These are phyloP conservation scores for Peronospora destructor DNA, from an alignment of 352 stramenopile species.

Conservation along the genomic window DNA sequence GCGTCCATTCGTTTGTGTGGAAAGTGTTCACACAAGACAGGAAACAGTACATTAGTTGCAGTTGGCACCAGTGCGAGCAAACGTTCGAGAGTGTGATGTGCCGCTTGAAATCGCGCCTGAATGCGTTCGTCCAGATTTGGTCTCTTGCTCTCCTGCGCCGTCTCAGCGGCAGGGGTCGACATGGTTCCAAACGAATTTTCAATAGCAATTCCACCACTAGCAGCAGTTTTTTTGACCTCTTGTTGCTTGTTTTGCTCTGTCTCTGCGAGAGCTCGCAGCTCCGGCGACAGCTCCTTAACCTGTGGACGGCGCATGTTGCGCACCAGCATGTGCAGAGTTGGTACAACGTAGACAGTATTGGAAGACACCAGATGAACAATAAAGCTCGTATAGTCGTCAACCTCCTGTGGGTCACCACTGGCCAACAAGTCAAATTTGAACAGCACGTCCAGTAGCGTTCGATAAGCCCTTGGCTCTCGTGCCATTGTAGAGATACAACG, in stretches of 20 bases:
- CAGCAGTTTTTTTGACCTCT: slow-evolving; percentile 6
- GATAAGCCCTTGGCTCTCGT: slow-evolving; percentile 63
- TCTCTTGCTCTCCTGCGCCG: slow-evolving; percentile 7
- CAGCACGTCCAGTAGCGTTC: slow-evolving; percentile 63
- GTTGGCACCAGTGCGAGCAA: slow-evolving; percentile 69
- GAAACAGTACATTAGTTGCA: slow-evolving; percentile 71
- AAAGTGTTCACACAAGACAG: slow-evolving; percentile 68
- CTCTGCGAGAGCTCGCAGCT: slow-evolving; percentile 17
- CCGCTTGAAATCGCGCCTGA: slow-evolving; percentile 46
- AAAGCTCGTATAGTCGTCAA: slow-evolving; percentile 64
- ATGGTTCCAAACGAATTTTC: slow-evolving; percentile 36
- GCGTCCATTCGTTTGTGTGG: slow-evolving; percentile 79
- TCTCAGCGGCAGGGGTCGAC: slow-evolving; percentile 6
- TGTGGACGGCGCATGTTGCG: slow-evolving; percentile 59
- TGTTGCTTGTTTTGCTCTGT: slow-evolving; percentile 6
- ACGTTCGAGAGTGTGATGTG: slow-evolving; percentile 54
- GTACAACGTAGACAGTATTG: slow-evolving; percentile 76
- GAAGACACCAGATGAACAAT: slow-evolving; percentile 76
- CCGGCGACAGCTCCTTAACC: slow-evolving; percentile 36
- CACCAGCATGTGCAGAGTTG: slow-evolving; percentile 78
- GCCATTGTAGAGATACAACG: slow-evolving; percentile 71
- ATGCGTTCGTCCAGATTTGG: slow-evolving; percentile 45
- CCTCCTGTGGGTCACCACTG: slow-evolving; percentile 36
- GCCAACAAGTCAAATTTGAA: slow-evolving; percentile 77
- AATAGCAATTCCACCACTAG: slow-evolving; percentile 31